Percentiles rank a stretch among this genome's conserved stretches.
These are phyloP conservation scores for Lanmaoa pseudosensibilis DNA, from an alignment of 768 basidiomycete species.

Conservation along the genomic window DNA sequence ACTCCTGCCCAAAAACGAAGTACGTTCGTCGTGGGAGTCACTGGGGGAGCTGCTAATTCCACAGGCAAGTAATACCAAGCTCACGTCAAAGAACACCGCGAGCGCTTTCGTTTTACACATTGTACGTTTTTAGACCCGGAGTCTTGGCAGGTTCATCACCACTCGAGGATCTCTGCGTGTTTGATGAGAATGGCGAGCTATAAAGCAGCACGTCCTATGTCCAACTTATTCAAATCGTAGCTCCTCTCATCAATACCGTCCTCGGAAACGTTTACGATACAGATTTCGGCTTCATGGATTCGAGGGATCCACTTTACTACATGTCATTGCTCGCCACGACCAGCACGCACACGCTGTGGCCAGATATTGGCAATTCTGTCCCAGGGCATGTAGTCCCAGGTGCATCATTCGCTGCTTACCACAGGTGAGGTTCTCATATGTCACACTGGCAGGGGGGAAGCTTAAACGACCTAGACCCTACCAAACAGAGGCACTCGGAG, in stretches of 20 bases:
- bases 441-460: not conserved
- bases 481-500: not conserved
- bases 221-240: not conserved
- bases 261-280: not conserved
- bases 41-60: not conserved
- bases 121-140: not conserved
- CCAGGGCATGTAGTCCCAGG: not conserved
- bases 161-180: too few species aligned
- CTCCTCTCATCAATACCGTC: not conserved
- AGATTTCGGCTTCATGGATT: not conserved
- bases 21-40: not conserved
- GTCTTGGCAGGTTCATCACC: not conserved
- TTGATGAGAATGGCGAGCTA: not conserved
- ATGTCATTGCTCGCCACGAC: not conserved
- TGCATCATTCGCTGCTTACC: not conserved
- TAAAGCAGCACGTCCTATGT: not conserved
- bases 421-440: not conserved
- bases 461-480: not conserved
- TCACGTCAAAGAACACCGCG: too few species aligned
- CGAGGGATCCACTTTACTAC: not conserved
- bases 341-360: not conserved
- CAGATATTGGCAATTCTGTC: accelerated
- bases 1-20: not conserved
- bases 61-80: too few species aligned
- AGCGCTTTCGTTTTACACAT: not conserved